A percentile compares a stretch with the other conserved stretches of the same genome.
Evolutionary conservation across 1,284 basidiomycete genomes (phyloP).

Genomic region (Rhodotorula sp.): DNA sequence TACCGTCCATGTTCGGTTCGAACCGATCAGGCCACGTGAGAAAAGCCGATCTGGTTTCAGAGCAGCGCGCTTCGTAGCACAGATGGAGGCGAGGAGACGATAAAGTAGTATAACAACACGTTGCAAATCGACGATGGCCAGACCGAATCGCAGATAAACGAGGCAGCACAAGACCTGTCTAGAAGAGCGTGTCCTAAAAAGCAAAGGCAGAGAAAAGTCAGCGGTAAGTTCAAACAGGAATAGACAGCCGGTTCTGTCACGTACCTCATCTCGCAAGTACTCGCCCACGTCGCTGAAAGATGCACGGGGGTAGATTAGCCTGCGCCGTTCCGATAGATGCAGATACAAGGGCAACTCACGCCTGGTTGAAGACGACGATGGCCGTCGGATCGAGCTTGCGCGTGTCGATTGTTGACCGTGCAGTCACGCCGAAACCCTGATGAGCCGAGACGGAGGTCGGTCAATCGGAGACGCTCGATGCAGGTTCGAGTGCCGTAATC

Average conservation of each 20-base stretch:
- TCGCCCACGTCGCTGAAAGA: conserved; percentile 82
- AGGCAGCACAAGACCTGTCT: not conserved
- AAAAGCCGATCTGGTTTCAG: too few species aligned
- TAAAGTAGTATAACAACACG: conserved; percentile 1
- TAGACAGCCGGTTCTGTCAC: conserved; percentile 6
- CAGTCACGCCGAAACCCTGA: conserved; percentile 86
- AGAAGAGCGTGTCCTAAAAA: conserved; percentile 68
- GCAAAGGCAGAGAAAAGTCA: conserved; percentile 24
- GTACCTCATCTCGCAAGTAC: conserved; percentile 88
- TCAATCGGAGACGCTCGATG: conserved; percentile 1
- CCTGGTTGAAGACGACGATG: conserved; percentile 98
- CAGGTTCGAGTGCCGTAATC: conserved; percentile 49
- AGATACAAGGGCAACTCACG: conserved; percentile 71
- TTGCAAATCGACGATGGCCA: not conserved
- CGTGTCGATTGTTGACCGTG: conserved; percentile 91
- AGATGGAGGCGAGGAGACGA: not conserved
- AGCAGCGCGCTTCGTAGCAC: not conserved
- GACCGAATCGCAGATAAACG: not conserved
- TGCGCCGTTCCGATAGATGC: not conserved
- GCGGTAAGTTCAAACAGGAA: not conserved
- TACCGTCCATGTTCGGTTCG: too few species aligned
- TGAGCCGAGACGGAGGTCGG: not conserved
- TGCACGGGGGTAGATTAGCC: not conserved
- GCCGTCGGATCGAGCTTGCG: conserved; percentile 96
- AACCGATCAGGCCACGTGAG: too few species aligned